Base-by-base conservation (phyloP, 768 basidiomycete species). In the Pleurotus tuber-regium region DNA sequence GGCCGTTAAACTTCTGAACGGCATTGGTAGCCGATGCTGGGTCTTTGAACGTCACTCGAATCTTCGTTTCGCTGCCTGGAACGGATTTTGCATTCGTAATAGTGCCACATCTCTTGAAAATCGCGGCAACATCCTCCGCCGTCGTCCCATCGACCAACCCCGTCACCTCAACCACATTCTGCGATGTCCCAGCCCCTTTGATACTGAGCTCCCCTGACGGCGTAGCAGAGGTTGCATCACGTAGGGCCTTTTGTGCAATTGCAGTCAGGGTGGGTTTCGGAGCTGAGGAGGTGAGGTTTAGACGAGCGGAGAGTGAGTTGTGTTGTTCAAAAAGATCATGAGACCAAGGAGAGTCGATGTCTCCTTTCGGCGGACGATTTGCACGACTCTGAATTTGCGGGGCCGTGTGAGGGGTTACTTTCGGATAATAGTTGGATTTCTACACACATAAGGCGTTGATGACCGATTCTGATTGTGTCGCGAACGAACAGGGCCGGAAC, bases 121-220 rank as follows among this genome's bases (percentile, higher is more conserved):
- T 92, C 21, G 90, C 88, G 63, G 83, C 80, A 42, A 93, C 90
- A 64, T 93, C 91, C 12, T 87, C 89, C 12, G 86, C 76, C 6
- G 87, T 91, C 21, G 91, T 92, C 1, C 90, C 91, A 9, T 69
- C 68, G 8, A 85, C 86, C 19, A 93, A 68, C 2, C 87, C 89
- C 2, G 80, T 73, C 19, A 93, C 84, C 62, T 90, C 81, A 0
- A 93, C 82, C 29, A 87, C 81, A 57, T 88, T 89, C 33, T 75
- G 68, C 23, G 65, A 58, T n/a, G n/a, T n/a, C 1, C 70, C 57
- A 7, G 87, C 87, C 11, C 87, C 87, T 64, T 87, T 88, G 68
- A 90, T 89, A 10, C 73, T 75, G 11, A 89, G 63, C 18, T 72
- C 68, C 8, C 61, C 51, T 56, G 63, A 53, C 36, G 60, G 54